Evolutionary conservation across 805 yeast genomes (phyloP).

Genomic region (Barnettozyma sucrosica): DNA sequence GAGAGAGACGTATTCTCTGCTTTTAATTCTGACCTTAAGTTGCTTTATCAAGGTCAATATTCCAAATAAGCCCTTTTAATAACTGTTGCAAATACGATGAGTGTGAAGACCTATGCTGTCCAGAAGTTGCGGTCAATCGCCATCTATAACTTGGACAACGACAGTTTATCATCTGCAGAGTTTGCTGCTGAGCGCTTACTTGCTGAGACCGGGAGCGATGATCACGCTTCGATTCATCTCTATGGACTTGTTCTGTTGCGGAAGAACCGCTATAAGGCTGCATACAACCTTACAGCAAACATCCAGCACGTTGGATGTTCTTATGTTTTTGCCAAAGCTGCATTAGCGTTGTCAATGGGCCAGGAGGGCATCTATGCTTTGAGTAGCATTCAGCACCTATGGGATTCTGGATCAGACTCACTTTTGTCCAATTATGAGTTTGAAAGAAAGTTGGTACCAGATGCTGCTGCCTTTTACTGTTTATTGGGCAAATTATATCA

Average conservation of each 20-base stretch:
- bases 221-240: slow-evolving; percentile 58
- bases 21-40: too few relatives aligned
- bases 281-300: slow-evolving; percentile 45
- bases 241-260: slow-evolving; percentile 63
- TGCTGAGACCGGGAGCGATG: slow-evolving; percentile 43
- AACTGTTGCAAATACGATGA: slow-evolving; percentile 8
- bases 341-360: slow-evolving; percentile 47
- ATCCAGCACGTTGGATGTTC: slow-evolving; percentile 65
- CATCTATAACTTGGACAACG: slow-evolving; percentile 69
- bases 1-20: too few relatives aligned
- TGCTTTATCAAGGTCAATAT: background rate
- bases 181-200: slow-evolving; percentile 79
- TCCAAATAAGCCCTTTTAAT: too few relatives aligned
- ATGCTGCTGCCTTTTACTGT: slow-evolving; percentile 60
- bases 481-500: slow-evolving; percentile 65
- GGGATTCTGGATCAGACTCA: slow-evolving; percentile 26
- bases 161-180: slow-evolving; percentile 68
- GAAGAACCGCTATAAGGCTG: slow-evolving; percentile 54
- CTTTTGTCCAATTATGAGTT: slow-evolving; percentile 32
- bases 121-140: slow-evolving; percentile 50
- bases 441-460: slow-evolving; percentile 43
- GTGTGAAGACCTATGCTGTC: slow-evolving; percentile 22
- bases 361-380: slow-evolving; percentile 58
- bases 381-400: slow-evolving; percentile 31
- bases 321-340: slow-evolving; percentile 66